Conservation (phyloP, 2,329 filamentous ascomycete species). For the Dactylellina haptotyla region DNA sequence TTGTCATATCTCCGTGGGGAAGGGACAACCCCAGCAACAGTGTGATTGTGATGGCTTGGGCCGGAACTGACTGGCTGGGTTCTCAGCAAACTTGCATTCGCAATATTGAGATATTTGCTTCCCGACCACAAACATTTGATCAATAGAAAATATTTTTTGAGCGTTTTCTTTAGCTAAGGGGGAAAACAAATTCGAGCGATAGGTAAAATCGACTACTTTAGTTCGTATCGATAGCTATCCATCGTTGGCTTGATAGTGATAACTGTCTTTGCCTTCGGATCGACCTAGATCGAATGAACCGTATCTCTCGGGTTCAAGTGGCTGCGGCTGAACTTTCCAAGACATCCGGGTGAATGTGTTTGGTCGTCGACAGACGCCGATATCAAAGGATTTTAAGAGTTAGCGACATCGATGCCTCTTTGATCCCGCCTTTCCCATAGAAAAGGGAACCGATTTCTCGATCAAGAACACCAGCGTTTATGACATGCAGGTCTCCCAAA, state of each 20-base stretch:
- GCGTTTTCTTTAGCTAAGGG: too few species aligned
- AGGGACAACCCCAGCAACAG: conserved; percentile 8
- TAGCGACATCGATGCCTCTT: conserved; percentile 5
- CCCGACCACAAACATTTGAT: too few species aligned
- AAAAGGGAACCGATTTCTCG: not conserved
- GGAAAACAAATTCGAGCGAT: too few species aligned
- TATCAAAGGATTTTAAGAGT: conserved; percentile 36
- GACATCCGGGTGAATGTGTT: conserved; percentile 15
- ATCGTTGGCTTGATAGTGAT: not conserved
- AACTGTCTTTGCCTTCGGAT: conserved; percentile 28
- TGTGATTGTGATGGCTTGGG: conserved; percentile 4
- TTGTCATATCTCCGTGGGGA: conserved; percentile 5
- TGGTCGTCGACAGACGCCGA: conserved; percentile 12
- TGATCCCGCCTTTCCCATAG: conserved; percentile 17
- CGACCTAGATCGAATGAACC: conserved; percentile 11
- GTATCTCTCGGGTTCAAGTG: conserved; percentile 3
- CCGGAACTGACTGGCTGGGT: not conserved
- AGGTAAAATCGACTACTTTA: too few species aligned
- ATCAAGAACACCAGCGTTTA: conserved; percentile 19
- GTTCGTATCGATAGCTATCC: conserved; percentile 12
- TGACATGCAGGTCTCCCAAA: conserved; percentile 5
- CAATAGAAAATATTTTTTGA: too few species aligned
- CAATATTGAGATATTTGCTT: too few species aligned
- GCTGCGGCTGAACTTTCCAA: conserved; percentile 39
- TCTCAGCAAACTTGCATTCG: not conserved